Evolutionary conservation across 352 stramenopile genomes (phyloP), one percentile per base, ranked within the genome.

Genomic region (Pythium apleroticum): DNA sequence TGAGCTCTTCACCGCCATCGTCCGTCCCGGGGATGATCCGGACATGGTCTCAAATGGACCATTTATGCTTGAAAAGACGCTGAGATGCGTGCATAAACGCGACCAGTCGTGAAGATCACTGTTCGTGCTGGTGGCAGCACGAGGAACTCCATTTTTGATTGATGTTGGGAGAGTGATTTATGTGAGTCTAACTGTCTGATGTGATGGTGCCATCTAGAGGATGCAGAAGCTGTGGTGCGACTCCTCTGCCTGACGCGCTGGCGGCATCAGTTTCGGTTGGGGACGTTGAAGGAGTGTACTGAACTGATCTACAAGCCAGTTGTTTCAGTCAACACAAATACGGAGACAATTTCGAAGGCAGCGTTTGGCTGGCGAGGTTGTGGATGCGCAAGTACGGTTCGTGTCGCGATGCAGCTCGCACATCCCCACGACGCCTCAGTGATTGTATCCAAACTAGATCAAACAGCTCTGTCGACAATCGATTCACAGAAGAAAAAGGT

Each of bases 141-240:
- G 19, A 27, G 41, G 41, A 11, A 24, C 39, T n/a, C 15, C 37
- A 46, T 41, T 2, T 11, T 24, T 15, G 15, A 19, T 48, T 8
- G 19, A 48, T 48, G 15, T 48, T 41, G 3, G 19, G 19, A 46
- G 37, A 46, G 37, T 17, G 37, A 46, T 46, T 12, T 3, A 22
- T 8, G 2, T 46, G 3, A 22, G 5, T 12, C 37, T 27, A 9
- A 12, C 1, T 4, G 41, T 22, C 41, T 49, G 41, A 49, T 27
- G 41, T 49, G 41, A 49, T 49, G 41, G 41, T 49, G 41, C 41
- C 41, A 49, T 49, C 41, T 14, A 27, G n/a, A 49, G 39, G 35
- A 3, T 41, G 9, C 10, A 41, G 9, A 11, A 10, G 30, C 6
- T 11, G 6, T 35, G 30, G 17, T 41, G 12, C 35, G n/a, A n/a